Evolutionary conservation across 164 flowering plant species (phyloP).

Genomic region (Piper betle): DNA sequence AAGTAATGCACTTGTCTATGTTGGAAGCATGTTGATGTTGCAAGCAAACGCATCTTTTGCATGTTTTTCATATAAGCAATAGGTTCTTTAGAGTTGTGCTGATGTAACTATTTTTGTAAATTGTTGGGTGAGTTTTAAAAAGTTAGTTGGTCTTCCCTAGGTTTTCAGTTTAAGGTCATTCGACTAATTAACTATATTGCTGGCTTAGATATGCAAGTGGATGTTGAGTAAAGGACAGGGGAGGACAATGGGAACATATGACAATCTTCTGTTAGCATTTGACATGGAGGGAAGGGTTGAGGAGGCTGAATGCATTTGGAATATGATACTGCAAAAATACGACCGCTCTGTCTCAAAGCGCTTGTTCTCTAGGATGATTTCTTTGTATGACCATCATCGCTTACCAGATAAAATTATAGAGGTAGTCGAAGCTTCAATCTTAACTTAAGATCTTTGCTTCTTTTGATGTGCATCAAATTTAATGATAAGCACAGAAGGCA

Average conservation of each 20-base stretch:
- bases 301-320: conserved; percentile 93
- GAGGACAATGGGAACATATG: conserved; percentile 88
- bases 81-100: neutral
- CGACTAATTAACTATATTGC: neutral
- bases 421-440: conserved; percentile 25
- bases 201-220: conserved; percentile 78
- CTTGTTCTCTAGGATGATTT: conserved; percentile 81
- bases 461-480: neutral
- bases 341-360: conserved; percentile 73
- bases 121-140: neutral
- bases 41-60: neutral
- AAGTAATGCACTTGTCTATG: no score
- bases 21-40: no score
- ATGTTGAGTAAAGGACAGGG: conserved; percentile 97
- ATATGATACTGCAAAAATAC: conserved; percentile 70
- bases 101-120: neutral
- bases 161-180: neutral
- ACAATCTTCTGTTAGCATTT: conserved; percentile 76
- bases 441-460: neutral
- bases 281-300: conserved; percentile 77
- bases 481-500: no score
- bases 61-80: no score
- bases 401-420: conserved; percentile 61
- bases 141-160: neutral
- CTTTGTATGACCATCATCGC: conserved; percentile 78